Evolutionary conservation across 2,329 filamentous ascomycete genomes (phyloP), one percentile per base, ranked within the genome.

Genomic region (Corynespora cassiicola): DNA sequence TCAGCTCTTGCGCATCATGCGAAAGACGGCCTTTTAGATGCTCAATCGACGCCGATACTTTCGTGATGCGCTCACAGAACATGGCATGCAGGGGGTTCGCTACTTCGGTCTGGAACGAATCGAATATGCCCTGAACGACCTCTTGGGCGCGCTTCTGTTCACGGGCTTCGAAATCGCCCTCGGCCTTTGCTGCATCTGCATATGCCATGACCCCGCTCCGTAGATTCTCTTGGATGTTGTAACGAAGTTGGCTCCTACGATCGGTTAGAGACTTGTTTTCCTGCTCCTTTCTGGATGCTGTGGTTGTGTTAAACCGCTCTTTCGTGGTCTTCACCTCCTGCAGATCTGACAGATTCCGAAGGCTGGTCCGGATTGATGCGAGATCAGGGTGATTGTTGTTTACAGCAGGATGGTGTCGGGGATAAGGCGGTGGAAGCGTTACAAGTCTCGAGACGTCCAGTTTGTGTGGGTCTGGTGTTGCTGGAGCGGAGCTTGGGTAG

Each of bases 331-430:
- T 80, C 5, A 92, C 73, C 57, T 94, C 88, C 11, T 79, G 76
- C 32, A 96, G 72, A 53, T 94, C 85, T 35, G 85, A 87, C 25
- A 96, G 72, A 1, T 79, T 77, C 10, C 90, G 82, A 14, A 96
- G 87, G 0, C 84, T 79, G 3, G 78, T 83, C 32, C 94, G 84
- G 30, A 88, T 91, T 2, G 83, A 78, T 0, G 86, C 80, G n/a
- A 99, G 78, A 50, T 95, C 87, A 0, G 94, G 94, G 61, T 99
- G 94, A 54, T 83, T 95, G 61, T 97, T 99, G 66, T 95, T 96
- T 11, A 97, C 88, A 1, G 94, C 94, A 7, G 94, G 94, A 56
- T 97, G 87, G 60, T 97, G 92, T 6, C 92, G 85, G 2, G 94
- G 94, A 65, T 95, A 97, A 2, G 94, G 88, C 1, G 94, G 94